Conservation (phyloP, 208 protist species). For the Herpetomonas muscarum region DNA sequence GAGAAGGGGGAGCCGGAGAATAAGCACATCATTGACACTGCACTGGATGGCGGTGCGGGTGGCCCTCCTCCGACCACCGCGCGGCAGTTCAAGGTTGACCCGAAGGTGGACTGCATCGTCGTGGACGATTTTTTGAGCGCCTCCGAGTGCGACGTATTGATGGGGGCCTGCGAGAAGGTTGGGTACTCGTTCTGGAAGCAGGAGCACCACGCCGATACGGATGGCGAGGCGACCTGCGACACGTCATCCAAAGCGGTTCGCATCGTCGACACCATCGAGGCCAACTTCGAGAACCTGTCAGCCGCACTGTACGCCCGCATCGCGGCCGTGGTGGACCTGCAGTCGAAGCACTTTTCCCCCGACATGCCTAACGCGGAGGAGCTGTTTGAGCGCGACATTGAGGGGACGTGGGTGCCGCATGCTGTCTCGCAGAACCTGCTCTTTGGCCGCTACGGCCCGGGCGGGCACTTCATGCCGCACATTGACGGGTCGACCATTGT, state of each 20-base stretch:
- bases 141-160: constrained; percentile 67
- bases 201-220: constrained; percentile 29
- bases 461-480: constrained; percentile 91
- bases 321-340: constrained; percentile 40
- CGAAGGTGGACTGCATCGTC: constrained; percentile 61
- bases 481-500: constrained; percentile 84
- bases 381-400: constrained; percentile 74
- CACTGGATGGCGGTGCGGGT: constrained; percentile 12
- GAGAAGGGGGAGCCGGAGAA: constrained; percentile 71
- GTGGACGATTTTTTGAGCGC: constrained; percentile 70
- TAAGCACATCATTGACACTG: constrained; percentile 64
- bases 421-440: constrained; percentile 74
- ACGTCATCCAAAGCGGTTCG: constrained; percentile 52
- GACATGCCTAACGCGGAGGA: constrained; percentile 55
- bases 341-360: constrained; percentile 48
- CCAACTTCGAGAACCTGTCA: constrained; percentile 57
- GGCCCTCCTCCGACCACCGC: not conserved
- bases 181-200: constrained; percentile 81
- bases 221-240: constrained; percentile 35
- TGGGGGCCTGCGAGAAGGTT: constrained; percentile 65
- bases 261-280: constrained; percentile 86
- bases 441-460: constrained; percentile 70
- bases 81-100: constrained; percentile 12
- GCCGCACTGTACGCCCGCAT: constrained; percentile 65
- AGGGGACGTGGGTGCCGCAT: constrained; percentile 71